phyloP scores from a whole-genome alignment of 352 stramenopile species.

The Phytophthora uliginosa region DNA sequence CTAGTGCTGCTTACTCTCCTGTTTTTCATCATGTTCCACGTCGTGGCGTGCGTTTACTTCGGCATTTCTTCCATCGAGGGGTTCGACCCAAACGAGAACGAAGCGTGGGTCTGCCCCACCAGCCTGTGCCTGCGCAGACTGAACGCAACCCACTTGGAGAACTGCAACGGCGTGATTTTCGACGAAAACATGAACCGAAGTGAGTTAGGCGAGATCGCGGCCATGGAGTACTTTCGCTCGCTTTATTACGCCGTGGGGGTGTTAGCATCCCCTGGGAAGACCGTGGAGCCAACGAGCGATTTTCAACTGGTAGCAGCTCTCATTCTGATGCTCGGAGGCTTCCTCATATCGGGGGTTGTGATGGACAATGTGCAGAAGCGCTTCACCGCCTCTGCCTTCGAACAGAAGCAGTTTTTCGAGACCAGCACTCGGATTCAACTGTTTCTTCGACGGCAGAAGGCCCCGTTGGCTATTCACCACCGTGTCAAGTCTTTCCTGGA shows the following conservation, averaged over 20 bases:
- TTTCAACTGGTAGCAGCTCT: background rate
- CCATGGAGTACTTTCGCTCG: background rate
- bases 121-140: background rate
- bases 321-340: background rate
- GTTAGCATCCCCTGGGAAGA: background rate
- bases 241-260: background rate
- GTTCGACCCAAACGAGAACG: background rate
- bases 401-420: conserved; percentile 63
- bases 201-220: background rate
- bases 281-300: background rate
- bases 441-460: conserved; percentile 57
- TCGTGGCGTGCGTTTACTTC: background rate
- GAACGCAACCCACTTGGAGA: background rate
- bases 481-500: conserved; percentile 64
- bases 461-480: conserved; percentile 47
- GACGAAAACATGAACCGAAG: background rate
- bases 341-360: conserved; percentile 5
- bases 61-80: background rate
- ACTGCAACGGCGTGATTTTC: background rate
- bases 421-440: conserved; percentile 54
- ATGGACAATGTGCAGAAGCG: conserved; percentile 61
- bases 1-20: background rate
- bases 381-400: conserved; percentile 52
- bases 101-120: conserved; percentile 4
- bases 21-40: conserved; percentile 2